phyloP scores from a whole-genome alignment of 208 protist genomes.

The Tritrichomonas foetus region DNA sequence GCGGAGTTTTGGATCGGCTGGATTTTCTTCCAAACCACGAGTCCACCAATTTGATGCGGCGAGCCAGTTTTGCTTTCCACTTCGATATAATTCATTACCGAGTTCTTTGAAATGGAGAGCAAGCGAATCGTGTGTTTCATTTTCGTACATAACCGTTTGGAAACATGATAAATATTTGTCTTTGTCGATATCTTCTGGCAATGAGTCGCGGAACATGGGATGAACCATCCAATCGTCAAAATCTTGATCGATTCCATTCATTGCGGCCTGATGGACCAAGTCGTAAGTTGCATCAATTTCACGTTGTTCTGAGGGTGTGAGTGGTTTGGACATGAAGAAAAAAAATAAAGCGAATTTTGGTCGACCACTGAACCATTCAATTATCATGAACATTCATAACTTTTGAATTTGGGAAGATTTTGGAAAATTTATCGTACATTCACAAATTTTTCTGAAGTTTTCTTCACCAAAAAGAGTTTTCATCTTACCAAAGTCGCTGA shows the following conservation, averaged over 20 bases:
- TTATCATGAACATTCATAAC: too few relatives aligned
- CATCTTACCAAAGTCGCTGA: too few relatives aligned
- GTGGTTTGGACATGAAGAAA: too few relatives aligned
- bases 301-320: not conserved
- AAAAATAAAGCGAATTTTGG: too few relatives aligned
- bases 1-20: not conserved
- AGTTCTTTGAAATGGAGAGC: slow-evolving; percentile 22
- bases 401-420: too few relatives aligned
- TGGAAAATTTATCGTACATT: too few relatives aligned
- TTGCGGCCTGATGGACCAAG: slow-evolving; percentile 5
- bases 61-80: not conserved
- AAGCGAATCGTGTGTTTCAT: not conserved
- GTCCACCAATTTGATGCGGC: not conserved
- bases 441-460: too few relatives aligned
- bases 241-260: not conserved
- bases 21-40: not conserved
- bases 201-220: not conserved
- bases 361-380: too few relatives aligned
- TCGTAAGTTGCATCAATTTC: slow-evolving; percentile 35
- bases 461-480: too few relatives aligned
- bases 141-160: not conserved
- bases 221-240: slow-evolving; percentile 7
- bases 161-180: not conserved
- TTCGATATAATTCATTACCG: not conserved
- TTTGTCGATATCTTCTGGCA: slow-evolving; percentile 2